These are phyloP conservation scores for Cyphellophora europaea DNA, from an alignment of 2,329 filamentous ascomycete species.

Conservation along the genomic window DNA sequence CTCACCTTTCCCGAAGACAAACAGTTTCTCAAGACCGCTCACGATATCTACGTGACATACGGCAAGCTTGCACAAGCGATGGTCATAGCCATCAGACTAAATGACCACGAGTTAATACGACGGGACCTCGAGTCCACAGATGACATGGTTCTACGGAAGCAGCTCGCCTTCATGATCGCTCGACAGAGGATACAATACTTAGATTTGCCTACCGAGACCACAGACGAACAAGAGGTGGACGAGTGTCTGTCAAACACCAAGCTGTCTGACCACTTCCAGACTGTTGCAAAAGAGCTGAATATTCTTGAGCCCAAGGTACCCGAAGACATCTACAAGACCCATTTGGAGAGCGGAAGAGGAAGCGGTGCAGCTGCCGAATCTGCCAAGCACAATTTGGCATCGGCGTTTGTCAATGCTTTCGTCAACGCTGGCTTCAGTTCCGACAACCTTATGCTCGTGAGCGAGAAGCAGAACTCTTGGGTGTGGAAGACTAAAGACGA, in stretches of 20 bases:
- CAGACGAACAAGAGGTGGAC: constrained; percentile 63
- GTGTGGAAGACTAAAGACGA: constrained; percentile 99
- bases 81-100: constrained; percentile 84
- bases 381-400: constrained; percentile 87
- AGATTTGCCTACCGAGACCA: constrained; percentile 52
- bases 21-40: constrained; percentile 83
- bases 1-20: constrained; percentile 97
- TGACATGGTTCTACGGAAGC: constrained; percentile 78
- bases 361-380: constrained; percentile 93
- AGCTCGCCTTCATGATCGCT: constrained; percentile 86
- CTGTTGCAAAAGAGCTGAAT: constrained; percentile 89
- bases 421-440: constrained; percentile 92
- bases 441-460: constrained; percentile 95
- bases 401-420: constrained; percentile 93
- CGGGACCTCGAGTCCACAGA: constrained; percentile 70
- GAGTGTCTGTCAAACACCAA: constrained; percentile 84
- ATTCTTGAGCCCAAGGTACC: constrained; percentile 93
- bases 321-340: constrained; percentile 98
- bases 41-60: constrained; percentile 88
- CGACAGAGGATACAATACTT: constrained; percentile 76
- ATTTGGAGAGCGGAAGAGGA: constrained; percentile 89
- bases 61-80: constrained; percentile 90
- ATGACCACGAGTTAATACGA: constrained; percentile 75
- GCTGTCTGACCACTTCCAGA: constrained; percentile 86
- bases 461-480: constrained; percentile 84